Evolutionary conservation across 1,284 basidiomycete species (phyloP).

Genomic region (Ceratobasidium sp.): DNA sequence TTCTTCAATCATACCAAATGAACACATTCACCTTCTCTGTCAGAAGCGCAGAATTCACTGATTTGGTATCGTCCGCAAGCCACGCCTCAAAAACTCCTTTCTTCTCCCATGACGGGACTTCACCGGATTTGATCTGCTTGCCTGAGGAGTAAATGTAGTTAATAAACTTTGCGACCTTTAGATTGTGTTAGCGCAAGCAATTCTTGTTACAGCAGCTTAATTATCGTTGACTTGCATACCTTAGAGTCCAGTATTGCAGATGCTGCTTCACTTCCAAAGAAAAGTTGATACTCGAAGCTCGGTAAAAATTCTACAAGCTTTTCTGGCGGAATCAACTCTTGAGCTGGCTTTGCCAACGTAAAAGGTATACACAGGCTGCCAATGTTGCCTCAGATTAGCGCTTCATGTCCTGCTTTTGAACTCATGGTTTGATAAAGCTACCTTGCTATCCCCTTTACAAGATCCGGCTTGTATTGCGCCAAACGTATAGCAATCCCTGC

Average conservation of each 20-base stretch:
- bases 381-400: neutral
- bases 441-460: constrained; percentile 35
- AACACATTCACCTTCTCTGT: neutral
- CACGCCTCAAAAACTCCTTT: constrained; percentile 31
- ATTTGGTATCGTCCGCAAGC: constrained; percentile 21
- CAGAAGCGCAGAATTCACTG: constrained; percentile 3
- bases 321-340: constrained; percentile 15
- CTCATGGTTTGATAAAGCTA: neutral
- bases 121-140: constrained; percentile 18
- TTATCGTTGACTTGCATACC: neutral
- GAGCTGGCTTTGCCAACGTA: neutral
- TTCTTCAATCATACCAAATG: neutral
- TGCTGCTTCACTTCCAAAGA: constrained; percentile 25
- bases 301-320: neutral
- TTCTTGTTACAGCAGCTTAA: neutral
- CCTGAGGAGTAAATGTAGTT: constrained; percentile 5
- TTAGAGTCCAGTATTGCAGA: constrained; percentile 36
- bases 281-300: constrained; percentile 39
- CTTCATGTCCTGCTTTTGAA: no score
- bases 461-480: constrained; percentile 33
- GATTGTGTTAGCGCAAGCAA: constrained; percentile 9
- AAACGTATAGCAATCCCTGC: constrained; percentile 24
- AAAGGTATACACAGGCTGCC: constrained; percentile 31
- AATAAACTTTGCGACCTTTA: constrained; percentile 31
- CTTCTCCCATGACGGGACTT: constrained; percentile 20